These are phyloP conservation scores for Nannochloropsis limnetica DNA, from an alignment of 352 stramenopile genomes.

Conservation along the genomic window DNA sequence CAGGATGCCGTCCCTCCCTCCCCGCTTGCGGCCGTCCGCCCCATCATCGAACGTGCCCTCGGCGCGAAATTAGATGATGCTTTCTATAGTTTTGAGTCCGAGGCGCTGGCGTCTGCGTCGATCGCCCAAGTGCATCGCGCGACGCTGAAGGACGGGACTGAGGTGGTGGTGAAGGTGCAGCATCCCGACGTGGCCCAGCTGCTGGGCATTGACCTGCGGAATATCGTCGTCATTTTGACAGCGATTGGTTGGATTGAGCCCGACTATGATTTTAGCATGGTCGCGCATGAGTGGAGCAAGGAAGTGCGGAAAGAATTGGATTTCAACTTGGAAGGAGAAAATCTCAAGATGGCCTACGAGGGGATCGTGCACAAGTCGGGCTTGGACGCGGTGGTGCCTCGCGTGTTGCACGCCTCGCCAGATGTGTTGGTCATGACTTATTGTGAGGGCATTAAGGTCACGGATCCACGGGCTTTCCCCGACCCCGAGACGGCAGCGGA, in stretches of 20 bases:
- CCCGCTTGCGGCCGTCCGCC: conserved; percentile 46
- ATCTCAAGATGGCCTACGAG: conserved; percentile 42
- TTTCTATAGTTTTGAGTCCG: conserved; percentile 50
- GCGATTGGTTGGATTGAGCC: conserved; percentile 55
- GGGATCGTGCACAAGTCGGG: conserved; percentile 45
- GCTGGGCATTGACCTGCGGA: conserved; percentile 52
- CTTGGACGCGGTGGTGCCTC: conserved; percentile 47
- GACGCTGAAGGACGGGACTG: conserved; percentile 48
- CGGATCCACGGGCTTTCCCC: conserved; percentile 46
- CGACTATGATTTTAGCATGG: conserved; percentile 51
- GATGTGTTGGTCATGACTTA: conserved; percentile 55
- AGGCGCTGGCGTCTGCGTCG: conserved; percentile 52
- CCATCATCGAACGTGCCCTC: conserved; percentile 48
- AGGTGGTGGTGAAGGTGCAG: conserved; percentile 57
- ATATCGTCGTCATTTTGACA: conserved; percentile 49
- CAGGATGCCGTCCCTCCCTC: conserved; percentile 54
- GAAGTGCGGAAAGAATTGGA: conserved; percentile 56
- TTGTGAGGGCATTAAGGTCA: conserved; percentile 56
- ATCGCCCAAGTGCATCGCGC: conserved; percentile 55
- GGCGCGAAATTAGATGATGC: conserved; percentile 48
- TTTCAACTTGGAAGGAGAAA: conserved; percentile 52
- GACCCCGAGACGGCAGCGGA: conserved; percentile 35
- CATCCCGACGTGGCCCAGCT: conserved; percentile 51
- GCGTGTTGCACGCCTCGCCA: conserved; percentile 44
- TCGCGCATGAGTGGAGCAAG: conserved; percentile 49